Evolutionary conservation across 805 yeast species (phyloP), one percentile per base, ranked within the genome.

Genomic region (Wickerhamomyces ciferrii): DNA sequence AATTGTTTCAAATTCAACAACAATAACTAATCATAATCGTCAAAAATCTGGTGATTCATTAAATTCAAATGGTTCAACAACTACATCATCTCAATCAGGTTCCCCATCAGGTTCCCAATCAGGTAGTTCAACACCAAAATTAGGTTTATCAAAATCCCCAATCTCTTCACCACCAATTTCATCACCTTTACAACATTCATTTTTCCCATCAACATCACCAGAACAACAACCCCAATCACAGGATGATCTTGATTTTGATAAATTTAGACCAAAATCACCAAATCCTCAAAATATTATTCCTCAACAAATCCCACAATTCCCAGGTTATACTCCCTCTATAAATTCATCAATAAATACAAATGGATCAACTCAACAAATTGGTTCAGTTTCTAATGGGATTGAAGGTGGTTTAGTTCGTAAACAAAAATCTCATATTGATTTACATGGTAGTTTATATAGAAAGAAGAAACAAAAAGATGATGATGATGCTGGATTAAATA

Each of bases 91-190:
- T n/a, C n/a, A n/a, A n/a, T 7, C 7, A 27, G 13, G 31, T 10
- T 27, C 31, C 4, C 7, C 7, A 8, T 24, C 27, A 24, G 10
- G 27, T 24, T 7, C 6, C 10, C 6, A 27, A 8, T 27, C 31
- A 7, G 31, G 31, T 10, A 8, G 14, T 7, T 10, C 31, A 27
- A 27, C 31, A 10, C 31, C 31, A 27, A 27, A 27, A 27, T 13
- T 27, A 10, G 8, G 8, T 5, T 5, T n/a, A 18, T 17, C 27
- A 6, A 29, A 18, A 25, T 23, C 27, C 21, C 13, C 41, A 32
- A n/a, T 32, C 15, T 32, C 36, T 8, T 19, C 24, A 11, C 41
- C 51, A 10, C 43, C 50, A 43, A 3, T 34, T n/a, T 37, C 44
- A 42, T 42, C 39, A 21, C 21, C 43, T 15, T 42, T 25, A 21